These are phyloP conservation scores for Paraurostyla sp. DNA, from an alignment of 73 alveolate genomes.

Conservation along the genomic window DNA sequence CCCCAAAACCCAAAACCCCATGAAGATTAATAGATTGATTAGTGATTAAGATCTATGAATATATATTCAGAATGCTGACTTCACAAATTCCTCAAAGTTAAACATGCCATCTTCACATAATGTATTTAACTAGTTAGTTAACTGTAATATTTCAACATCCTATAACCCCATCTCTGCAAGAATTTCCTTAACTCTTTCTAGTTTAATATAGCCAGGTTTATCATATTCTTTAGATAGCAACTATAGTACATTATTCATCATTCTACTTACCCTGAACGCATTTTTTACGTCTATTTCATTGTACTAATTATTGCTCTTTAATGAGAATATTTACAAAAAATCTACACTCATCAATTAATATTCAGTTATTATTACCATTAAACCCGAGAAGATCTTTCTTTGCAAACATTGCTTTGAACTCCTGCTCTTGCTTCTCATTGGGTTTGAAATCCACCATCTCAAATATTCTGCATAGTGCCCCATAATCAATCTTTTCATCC, in stretches of 20 bases:
- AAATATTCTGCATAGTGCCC: conserved; percentile 62
- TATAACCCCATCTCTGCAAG: conserved; percentile 77
- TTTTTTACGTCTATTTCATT: conserved; percentile 72
- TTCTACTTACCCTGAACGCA: conserved; percentile 67
- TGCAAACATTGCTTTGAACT: conserved; percentile 70
- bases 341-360: neutral
- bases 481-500: conserved; percentile 72
- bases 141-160: conserved; percentile 72
- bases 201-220: conserved; percentile 69
- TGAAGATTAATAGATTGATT: no score
- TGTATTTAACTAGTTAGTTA: conserved; percentile 67
- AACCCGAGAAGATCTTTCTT: conserved; percentile 66
- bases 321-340: conserved; percentile 69
- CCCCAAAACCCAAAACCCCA: no score
- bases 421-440: conserved; percentile 75
- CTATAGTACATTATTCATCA: neutral
- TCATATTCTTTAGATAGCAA: conserved; percentile 79
- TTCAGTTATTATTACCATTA: conserved; percentile 41
- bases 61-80: conserved; percentile 69
- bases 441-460: conserved; percentile 85
- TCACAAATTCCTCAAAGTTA: conserved; percentile 78
- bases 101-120: conserved; percentile 73
- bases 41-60: no score
- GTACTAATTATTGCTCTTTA: conserved; percentile 70
- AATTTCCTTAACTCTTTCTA: conserved; percentile 76